Conservation (phyloP, 73 alveolate genomes). For the Durusdinium trenchii region DNA sequence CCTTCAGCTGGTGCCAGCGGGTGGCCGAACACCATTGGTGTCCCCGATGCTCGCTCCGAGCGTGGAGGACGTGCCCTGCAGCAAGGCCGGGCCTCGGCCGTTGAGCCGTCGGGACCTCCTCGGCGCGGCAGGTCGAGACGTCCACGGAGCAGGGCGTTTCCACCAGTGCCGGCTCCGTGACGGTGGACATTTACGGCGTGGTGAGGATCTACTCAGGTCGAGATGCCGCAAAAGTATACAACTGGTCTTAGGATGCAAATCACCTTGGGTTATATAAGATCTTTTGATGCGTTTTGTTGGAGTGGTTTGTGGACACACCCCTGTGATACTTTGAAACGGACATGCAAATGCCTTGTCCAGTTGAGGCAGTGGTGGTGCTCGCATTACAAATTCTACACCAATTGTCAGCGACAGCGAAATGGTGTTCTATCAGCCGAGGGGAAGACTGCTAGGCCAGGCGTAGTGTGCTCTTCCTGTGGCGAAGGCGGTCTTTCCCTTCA, state of each 20-base stretch:
- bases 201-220: too few species aligned
- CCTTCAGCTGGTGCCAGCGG: not conserved
- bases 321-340: too few species aligned
- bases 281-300: too few species aligned
- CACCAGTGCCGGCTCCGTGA: constrained; percentile 32
- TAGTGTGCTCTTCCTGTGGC: not conserved
- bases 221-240: too few species aligned
- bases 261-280: too few species aligned
- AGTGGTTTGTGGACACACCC: too few species aligned
- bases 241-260: too few species aligned
- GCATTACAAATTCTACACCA: not conserved
- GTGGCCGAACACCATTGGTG: not conserved
- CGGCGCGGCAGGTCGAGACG: not conserved
- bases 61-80: not conserved
- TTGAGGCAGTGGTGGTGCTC: not conserved
- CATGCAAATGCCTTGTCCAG: too few species aligned
- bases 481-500: not conserved
- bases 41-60: constrained; percentile 29
- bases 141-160: not conserved
- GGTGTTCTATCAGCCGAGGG: constrained; percentile 22
- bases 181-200: not conserved
- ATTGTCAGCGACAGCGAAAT: not conserved
- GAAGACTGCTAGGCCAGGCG: constrained; percentile 23
- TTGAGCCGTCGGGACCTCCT: too few species aligned
- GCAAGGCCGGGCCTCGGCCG: not conserved